Evolutionary conservation across 169 alveolate species (phyloP), one percentile per base, ranked within the genome.

Genomic region (Eimeria zaria): DNA sequence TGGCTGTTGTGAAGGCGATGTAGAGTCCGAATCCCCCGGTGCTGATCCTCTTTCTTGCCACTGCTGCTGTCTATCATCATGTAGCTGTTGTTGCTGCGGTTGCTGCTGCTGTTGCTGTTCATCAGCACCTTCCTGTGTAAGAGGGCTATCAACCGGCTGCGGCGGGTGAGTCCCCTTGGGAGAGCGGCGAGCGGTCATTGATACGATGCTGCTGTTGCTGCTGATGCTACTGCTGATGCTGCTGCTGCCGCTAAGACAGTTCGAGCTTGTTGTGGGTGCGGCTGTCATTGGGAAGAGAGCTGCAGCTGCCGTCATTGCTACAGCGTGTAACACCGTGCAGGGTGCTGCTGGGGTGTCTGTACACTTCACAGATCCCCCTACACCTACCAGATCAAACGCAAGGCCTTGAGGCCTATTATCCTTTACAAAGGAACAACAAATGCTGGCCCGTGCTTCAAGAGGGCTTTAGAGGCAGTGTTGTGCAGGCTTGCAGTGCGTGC

Each of bases 211-310:
- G 89, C 62, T 78, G 69, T 44, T 46, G 62, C 76, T 84, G 60
- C 74, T 24, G 73, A 73, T 81, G 85, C 51, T 74, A 53, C 44
- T 74, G 85, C 55, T 41, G 64, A 60, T 76, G 87, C 58, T 76
- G 64, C 60, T 41, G 30, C 73, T 81, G 36, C 71, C 51, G 76
- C 78, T 84, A 30, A 84, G 44, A 58, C 91, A 84, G 74, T 53
- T 84, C 9, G 76, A 36, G 36, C 27, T 84, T 9, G 51, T 55
- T 51, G 91, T 22, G 9, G 91, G 36, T 53, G 64, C 71, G 39
- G 91, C 91, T 53, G 91, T 44, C 91, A 84, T 84, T 84, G 91
- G 91, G 53, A 84, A 58, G 33, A 84, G 91, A 14, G 91, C 91
- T 55, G 91, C 91, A 33, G 91, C 91, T 33, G 91, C 91, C 76